Evolutionary conservation across 2,329 filamentous ascomycete species (phyloP).

Genomic region (Xylaria hypoxylon): DNA sequence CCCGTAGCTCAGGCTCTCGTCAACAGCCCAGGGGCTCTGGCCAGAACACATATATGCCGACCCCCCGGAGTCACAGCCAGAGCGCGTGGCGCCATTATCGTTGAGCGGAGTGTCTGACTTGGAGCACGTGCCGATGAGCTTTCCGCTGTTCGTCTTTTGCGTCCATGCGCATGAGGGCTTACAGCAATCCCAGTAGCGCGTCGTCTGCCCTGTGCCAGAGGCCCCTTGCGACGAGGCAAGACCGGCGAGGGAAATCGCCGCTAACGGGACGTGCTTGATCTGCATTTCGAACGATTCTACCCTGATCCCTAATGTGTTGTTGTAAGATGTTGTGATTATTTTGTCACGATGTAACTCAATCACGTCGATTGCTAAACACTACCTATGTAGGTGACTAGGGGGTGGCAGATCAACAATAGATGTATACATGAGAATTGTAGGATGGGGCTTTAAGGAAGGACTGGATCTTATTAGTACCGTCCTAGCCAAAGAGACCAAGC

Average conservation of each 20-base stretch:
- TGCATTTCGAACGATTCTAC: conserved; percentile 37
- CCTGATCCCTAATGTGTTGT: not conserved
- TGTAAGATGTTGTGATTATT: not conserved
- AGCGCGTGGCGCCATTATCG: conserved; percentile 58
- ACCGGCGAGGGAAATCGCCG: conserved; percentile 36
- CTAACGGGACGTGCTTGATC: conserved; percentile 36
- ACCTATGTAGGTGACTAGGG: not conserved
- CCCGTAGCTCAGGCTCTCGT: conserved; percentile 69
- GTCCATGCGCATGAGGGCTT: conserved; percentile 75
- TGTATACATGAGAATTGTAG: not conserved
- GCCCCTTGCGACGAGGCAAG: conserved; percentile 43
- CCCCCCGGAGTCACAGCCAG: conserved; percentile 67
- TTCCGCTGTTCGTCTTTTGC: conserved; percentile 64
- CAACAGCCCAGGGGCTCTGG: conserved; percentile 73
- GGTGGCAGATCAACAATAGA: not conserved
- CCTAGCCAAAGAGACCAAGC: not conserved
- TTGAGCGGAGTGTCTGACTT: conserved; percentile 65
- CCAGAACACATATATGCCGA: conserved; percentile 70
- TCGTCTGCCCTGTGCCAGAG: conserved; percentile 50
- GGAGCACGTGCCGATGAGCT: conserved; percentile 66
- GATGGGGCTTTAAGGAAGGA: not conserved
- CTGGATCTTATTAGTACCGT: not conserved
- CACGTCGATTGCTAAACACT: conserved; percentile 7
- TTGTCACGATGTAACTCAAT: conserved; percentile 12
- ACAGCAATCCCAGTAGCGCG: conserved; percentile 74